Conservation (phyloP, 257 asterid genomes). For the Solanum virginianum region DNA sequence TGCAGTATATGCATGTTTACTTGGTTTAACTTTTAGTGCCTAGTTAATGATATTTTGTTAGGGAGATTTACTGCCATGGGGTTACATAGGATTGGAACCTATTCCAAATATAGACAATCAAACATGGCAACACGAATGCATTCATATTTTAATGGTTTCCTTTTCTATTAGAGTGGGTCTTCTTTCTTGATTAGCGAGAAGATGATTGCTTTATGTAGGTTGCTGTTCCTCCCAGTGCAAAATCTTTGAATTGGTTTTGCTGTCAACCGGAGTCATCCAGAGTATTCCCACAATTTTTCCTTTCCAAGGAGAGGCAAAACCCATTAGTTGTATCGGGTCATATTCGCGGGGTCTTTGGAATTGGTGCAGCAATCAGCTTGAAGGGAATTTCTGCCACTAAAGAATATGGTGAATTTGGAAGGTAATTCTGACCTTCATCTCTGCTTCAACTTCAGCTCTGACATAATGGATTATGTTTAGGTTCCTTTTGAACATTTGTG, state of each 20-base stretch:
- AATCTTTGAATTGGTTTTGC: constrained; percentile 82
- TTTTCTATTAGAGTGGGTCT: neutral
- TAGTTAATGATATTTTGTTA: neutral
- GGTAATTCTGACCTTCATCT: constrained; percentile 25
- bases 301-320: constrained; percentile 60
- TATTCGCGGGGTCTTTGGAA: constrained; percentile 80
- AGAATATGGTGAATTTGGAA: constrained; percentile 19
- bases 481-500: neutral
- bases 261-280: constrained; percentile 63
- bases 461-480: neutral
- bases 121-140: neutral
- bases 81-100: neutral
- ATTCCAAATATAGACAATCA: neutral
- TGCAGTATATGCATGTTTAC: neutral
- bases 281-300: constrained; percentile 61
- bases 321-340: constrained; percentile 55
- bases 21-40: neutral
- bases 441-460: neutral
- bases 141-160: neutral
- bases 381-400: constrained; percentile 33
- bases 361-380: constrained; percentile 71
- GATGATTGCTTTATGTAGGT: constrained; percentile 29
- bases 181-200: neutral
- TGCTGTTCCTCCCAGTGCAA: constrained; percentile 95
- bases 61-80: neutral